Conservation (phyloP, 352 stramenopile genomes). For the Phytophthora fragariae region DNA sequence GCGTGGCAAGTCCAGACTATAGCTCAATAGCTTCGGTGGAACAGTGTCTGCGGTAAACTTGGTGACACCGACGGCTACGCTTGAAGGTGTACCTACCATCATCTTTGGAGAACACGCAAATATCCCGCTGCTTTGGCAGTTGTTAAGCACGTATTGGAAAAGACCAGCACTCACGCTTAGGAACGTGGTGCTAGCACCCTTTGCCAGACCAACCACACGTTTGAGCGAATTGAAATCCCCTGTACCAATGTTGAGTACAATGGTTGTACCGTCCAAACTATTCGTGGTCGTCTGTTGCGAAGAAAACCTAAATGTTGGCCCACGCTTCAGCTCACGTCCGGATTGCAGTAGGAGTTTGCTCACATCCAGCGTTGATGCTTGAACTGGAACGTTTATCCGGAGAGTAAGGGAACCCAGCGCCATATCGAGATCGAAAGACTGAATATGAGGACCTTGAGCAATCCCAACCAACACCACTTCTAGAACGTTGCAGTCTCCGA, state of each 20-base stretch:
- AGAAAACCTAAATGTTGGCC: slow-evolving; percentile 36
- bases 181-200: slow-evolving; percentile 37
- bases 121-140: slow-evolving; percentile 45
- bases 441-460: slow-evolving; percentile 46
- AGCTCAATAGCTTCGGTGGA: slow-evolving; percentile 56
- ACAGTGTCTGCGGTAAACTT: slow-evolving; percentile 58
- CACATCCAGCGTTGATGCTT: slow-evolving; percentile 51
- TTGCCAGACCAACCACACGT: slow-evolving; percentile 37
- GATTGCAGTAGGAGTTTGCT: slow-evolving; percentile 61
- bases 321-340: slow-evolving; percentile 10
- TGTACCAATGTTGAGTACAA: slow-evolving; percentile 51
- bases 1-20: slow-evolving; percentile 62
- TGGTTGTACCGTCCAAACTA: slow-evolving; percentile 48
- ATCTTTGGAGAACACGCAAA: slow-evolving; percentile 38
- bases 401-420: slow-evolving; percentile 47
- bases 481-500: slow-evolving; percentile 61
- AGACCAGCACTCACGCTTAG: slow-evolving; percentile 40
- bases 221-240: slow-evolving; percentile 65
- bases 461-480: slow-evolving; percentile 51
- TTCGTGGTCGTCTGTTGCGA: slow-evolving; percentile 44
- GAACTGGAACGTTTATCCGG: slow-evolving; percentile 41
- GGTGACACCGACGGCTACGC: slow-evolving; percentile 36
- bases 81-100: slow-evolving; percentile 28
- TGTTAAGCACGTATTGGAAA: slow-evolving; percentile 61
- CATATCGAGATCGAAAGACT: slow-evolving; percentile 66